These are phyloP conservation scores for Jaapia argillacea DNA, from an alignment of 768 basidiomycete genomes.

Conservation along the genomic window DNA sequence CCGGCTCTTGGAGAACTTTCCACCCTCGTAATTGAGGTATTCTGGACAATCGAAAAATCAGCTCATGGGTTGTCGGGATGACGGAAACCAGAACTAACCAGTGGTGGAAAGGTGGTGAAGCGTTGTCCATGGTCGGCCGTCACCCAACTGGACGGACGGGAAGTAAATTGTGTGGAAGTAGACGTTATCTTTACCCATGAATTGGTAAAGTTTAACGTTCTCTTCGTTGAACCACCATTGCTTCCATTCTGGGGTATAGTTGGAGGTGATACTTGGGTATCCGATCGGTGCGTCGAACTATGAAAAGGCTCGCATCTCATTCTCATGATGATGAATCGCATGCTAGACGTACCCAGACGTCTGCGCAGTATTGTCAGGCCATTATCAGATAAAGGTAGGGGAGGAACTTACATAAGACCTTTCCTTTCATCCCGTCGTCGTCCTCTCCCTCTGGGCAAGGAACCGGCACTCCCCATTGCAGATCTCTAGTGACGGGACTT, in stretches of 20 bases:
- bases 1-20: constrained; percentile 97
- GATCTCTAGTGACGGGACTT: constrained; percentile 87
- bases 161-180: constrained; percentile 98
- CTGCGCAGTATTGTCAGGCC: constrained; percentile 24
- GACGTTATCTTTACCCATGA: constrained; percentile 99
- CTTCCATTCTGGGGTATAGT: constrained; percentile 90
- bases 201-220: constrained; percentile 88
- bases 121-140: constrained; percentile 88
- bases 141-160: constrained; percentile 83
- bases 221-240: constrained; percentile 94
- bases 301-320: neutral
- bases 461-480: constrained; percentile 94
- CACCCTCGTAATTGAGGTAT: constrained; percentile 96
- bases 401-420: constrained; percentile 82
- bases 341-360: constrained; percentile 79
- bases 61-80: too few relatives aligned
- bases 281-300: constrained; percentile 97
- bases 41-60: too few relatives aligned
- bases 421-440: constrained; percentile 78
- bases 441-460: constrained; percentile 65
- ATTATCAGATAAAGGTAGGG: neutral
- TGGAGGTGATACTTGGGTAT: constrained; percentile 94
- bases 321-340: neutral
- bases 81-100: constrained; percentile 41
- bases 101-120: constrained; percentile 93